Conservation (phyloP, 441 rosid species). For the Biscutella auriculata region DNA sequence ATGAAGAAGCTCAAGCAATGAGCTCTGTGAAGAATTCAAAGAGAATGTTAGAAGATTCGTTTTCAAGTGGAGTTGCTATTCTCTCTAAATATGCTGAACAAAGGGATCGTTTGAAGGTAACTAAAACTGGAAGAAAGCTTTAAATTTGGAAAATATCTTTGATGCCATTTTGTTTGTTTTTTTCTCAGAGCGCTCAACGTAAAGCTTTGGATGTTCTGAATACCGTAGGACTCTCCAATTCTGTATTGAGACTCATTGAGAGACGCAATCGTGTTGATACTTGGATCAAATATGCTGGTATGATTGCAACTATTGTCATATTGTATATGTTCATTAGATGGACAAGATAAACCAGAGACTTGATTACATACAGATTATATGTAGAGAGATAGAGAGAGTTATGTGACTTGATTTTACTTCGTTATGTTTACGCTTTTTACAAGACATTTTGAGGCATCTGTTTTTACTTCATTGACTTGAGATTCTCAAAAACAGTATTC, state of each 20-base stretch:
- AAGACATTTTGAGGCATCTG: too few relatives aligned
- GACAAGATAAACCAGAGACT: constrained; percentile 35
- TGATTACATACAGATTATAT: too few relatives aligned
- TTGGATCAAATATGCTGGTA: constrained; percentile 82
- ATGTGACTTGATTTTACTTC: too few relatives aligned
- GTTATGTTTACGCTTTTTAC: too few relatives aligned
- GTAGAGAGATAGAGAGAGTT: too few relatives aligned
- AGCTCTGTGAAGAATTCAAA: constrained; percentile 72
- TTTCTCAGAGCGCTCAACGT: constrained; percentile 68
- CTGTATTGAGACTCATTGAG: constrained; percentile 82
- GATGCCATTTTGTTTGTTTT: background rate
- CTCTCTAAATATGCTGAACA: constrained; percentile 82
- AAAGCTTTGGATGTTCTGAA: constrained; percentile 87
- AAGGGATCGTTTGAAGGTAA: constrained; percentile 83
- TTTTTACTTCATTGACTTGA: too few relatives aligned
- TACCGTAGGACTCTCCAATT: constrained; percentile 88
- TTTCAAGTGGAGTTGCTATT: constrained; percentile 67
- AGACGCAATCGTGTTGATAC: constrained; percentile 83
- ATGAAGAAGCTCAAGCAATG: constrained; percentile 95
- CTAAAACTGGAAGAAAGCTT: too few relatives aligned
- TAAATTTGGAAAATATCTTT: too few relatives aligned
- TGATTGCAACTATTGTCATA: constrained; percentile 47
- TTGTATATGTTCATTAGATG: constrained; percentile 53
- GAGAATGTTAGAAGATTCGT: constrained; percentile 75
- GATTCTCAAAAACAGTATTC: too few relatives aligned